These are phyloP conservation scores for Diaporthe aspalathi DNA, from an alignment of 2,329 filamentous ascomycete genomes.

Conservation along the genomic window DNA sequence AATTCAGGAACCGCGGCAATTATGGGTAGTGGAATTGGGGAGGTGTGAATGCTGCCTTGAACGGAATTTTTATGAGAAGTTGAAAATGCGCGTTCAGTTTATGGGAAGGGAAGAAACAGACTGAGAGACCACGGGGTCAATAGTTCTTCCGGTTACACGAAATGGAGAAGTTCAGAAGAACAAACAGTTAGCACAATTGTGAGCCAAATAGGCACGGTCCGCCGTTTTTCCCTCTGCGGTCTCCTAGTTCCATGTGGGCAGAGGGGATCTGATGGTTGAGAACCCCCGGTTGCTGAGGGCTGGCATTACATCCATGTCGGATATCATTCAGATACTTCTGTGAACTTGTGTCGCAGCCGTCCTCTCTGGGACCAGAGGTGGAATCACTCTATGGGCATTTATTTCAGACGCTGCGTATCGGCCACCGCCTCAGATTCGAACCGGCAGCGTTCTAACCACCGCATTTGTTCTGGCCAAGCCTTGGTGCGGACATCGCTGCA, in stretches of 20 bases:
- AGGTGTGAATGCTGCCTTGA: no score
- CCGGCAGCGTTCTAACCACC: neutral
- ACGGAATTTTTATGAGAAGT: neutral
- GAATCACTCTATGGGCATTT: neutral
- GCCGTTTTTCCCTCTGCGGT: no score
- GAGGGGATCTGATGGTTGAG: no score
- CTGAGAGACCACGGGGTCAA: neutral
- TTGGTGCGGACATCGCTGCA: neutral
- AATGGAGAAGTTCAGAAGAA: neutral
- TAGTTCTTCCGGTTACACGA: neutral
- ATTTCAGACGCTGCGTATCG: neutral
- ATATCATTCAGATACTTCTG: no score
- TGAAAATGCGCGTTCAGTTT: neutral
- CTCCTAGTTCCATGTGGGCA: no score
- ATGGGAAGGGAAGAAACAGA: no score
- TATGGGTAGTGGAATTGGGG: accelerated
- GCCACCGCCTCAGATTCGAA: neutral
- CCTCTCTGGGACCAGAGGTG: neutral
- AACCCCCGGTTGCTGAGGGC: no score
- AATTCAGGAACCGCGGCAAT: neutral
- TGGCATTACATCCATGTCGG: no score
- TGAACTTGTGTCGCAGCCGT: no score
- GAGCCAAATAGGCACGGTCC: neutral
- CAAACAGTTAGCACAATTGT: neutral
- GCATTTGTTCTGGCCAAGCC: constrained; percentile 1